Evolutionary conservation across 1,284 basidiomycete genomes (phyloP).

Genomic region (Mycena sp.): DNA sequence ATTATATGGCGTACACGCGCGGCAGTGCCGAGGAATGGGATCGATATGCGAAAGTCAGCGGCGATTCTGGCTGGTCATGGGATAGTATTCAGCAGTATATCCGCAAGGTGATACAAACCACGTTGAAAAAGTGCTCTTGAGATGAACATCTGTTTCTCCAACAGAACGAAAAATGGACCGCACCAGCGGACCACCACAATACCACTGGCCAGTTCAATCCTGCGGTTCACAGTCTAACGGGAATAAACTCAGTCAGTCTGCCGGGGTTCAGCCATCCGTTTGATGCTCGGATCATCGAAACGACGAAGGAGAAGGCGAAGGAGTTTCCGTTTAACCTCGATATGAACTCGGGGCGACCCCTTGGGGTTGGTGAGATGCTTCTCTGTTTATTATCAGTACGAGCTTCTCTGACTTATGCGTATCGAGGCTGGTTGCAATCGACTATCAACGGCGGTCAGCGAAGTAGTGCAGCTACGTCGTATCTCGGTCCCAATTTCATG

Average conservation of each 20-base stretch:
- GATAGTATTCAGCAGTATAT: conserved; percentile 24
- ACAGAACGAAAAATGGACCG: conserved; percentile 38
- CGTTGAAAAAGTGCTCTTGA: too few relatives aligned
- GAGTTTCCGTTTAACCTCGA: conserved; percentile 40
- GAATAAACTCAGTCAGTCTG: conserved; percentile 34
- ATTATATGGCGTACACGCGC: conserved; percentile 34
- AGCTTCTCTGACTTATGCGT: not conserved
- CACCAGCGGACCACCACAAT: conserved; percentile 37
- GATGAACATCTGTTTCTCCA: too few relatives aligned
- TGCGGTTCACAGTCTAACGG: conserved; percentile 29
- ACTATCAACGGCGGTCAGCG: conserved; percentile 31
- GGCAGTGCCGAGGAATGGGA: conserved; percentile 33
- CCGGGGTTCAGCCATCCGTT: conserved; percentile 32
- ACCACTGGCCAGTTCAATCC: conserved; percentile 33
- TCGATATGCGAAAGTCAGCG: conserved; percentile 27
- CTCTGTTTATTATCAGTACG: not conserved
- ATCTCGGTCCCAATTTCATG: conserved; percentile 31
- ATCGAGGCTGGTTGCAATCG: conserved; percentile 36
- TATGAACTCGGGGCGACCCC: conserved; percentile 36
- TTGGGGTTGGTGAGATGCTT: conserved; percentile 35
- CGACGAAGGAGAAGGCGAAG: conserved; percentile 31
- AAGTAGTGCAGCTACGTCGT: conserved; percentile 27
- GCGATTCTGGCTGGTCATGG: conserved; percentile 36
- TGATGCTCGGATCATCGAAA: conserved; percentile 35
- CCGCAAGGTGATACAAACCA: not conserved